These are phyloP conservation scores for Psilocybe sp. DNA, from an alignment of 768 basidiomycete species.

Conservation along the genomic window DNA sequence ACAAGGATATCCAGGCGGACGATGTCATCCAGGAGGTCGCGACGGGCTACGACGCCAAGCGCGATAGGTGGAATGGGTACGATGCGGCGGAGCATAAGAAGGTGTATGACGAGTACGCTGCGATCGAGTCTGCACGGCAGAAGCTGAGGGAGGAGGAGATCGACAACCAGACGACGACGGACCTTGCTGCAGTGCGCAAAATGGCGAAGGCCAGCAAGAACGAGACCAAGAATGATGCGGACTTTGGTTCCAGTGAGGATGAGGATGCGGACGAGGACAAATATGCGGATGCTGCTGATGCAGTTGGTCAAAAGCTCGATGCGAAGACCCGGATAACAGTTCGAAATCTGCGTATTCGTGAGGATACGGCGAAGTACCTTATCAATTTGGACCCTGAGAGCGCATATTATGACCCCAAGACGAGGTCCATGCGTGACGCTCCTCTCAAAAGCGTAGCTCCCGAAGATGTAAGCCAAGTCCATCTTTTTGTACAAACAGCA, in stretches of 20 bases:
- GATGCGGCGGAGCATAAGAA: conserved; percentile 82
- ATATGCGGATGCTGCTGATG: conserved; percentile 97
- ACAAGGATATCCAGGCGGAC: conserved; percentile 86
- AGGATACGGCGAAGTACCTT: conserved; percentile 98
- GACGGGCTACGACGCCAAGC: conserved; percentile 85
- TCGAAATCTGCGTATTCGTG: conserved; percentile 95
- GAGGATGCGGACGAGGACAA: conserved; percentile 97
- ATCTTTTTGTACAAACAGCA: neutral
- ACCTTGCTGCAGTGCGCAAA: conserved; percentile 87
- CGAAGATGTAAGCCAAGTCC: conserved; percentile 71
- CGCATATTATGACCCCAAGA: conserved; percentile 99
- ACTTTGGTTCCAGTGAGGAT: conserved; percentile 95
- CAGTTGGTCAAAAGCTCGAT: conserved; percentile 96
- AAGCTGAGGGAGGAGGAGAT: conserved; percentile 95
- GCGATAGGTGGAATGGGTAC: conserved; percentile 99
- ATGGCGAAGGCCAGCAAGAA: conserved; percentile 88
- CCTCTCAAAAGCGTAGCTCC: conserved; percentile 71
- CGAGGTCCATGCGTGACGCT: conserved; percentile 98
- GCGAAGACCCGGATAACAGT: conserved; percentile 98
- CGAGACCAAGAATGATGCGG: conserved; percentile 75
- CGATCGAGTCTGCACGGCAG: conserved; percentile 86
- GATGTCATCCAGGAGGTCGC: conserved; percentile 83
- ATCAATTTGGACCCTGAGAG: conserved; percentile 94
- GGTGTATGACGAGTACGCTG: conserved; percentile 93
- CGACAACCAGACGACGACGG: conserved; percentile 94